Evolutionary conservation across 192 early-diverging fungal genomes (phyloP).

Genomic region (Allomyces arbusculus): DNA sequence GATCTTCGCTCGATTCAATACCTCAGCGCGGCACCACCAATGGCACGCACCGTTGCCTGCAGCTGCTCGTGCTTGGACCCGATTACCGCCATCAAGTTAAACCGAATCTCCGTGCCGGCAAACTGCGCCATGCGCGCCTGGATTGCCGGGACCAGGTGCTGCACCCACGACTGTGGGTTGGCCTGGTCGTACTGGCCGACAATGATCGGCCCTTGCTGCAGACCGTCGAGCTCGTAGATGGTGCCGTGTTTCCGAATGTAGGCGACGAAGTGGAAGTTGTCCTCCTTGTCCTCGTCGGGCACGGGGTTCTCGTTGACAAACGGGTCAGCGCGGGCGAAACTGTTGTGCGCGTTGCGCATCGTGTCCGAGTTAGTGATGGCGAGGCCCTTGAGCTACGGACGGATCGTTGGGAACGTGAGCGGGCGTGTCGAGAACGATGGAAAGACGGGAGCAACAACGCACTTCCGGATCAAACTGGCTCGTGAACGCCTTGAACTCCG

Average conservation of each 20-base stretch:
- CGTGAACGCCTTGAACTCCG: conserved; percentile 47
- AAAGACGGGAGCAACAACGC: not conserved
- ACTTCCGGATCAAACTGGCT: conserved; percentile 48
- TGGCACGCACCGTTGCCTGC: conserved; percentile 19
- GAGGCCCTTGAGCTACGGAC: conserved; percentile 40
- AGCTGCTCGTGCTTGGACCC: conserved; percentile 36
- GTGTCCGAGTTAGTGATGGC: conserved; percentile 58
- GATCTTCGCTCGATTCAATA: no score
- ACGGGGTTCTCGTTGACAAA: conserved; percentile 39
- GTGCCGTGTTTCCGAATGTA: conserved; percentile 50
- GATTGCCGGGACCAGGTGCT: conserved; percentile 39
- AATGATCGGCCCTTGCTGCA: conserved; percentile 36
- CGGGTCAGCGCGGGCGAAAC: conserved; percentile 55
- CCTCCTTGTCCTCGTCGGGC: conserved; percentile 34
- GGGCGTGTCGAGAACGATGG: not conserved
- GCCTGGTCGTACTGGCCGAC: not conserved
- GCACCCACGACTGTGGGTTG: conserved; percentile 5
- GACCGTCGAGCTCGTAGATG: conserved; percentile 59
- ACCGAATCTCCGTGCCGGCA: conserved; percentile 43
- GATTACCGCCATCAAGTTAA: conserved; percentile 61
- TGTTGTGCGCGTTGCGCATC: conserved; percentile 56
- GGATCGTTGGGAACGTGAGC: not conserved
- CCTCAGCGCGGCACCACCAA: conserved; percentile 12
- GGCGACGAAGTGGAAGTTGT: conserved; percentile 61
- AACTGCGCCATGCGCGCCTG: conserved; percentile 41